Base-by-base conservation (phyloP, 78 protist genomes). In the Dictyostelium firmibasis region DNA sequence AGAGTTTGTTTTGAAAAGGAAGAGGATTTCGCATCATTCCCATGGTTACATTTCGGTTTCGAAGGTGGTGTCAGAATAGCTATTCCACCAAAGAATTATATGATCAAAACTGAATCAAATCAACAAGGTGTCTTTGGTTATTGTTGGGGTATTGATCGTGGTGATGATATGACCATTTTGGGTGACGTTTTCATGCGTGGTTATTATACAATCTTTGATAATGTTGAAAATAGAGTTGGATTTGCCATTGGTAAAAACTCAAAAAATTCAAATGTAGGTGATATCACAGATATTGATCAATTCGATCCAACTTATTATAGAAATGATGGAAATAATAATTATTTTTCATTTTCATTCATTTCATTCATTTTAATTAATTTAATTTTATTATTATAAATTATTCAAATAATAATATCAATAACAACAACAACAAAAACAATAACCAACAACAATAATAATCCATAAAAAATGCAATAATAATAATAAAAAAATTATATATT, bases 161-260 rank as follows among this genome's bases (percentile, higher is more conserved):
- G 72, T 31, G 87, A 89, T 47, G 70, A 47, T 16, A 43, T 25
- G n/a, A 75, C 94, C 6, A 89, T 89, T 10, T 69, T 89, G n/a
- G 94, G 94, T 69, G 94, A 89, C 50, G 94, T 89, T 2, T 89
- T 89, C 44, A 89, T 89, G 94, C 69, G 94, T 50, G 94, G 94
- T 16, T 89, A 81, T 44, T 89, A 89, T 41, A 89, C 94, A 1
- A 75, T 89, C 1, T 89, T 89, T 33, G 94, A 89, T 33, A 89
- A 89, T 60, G 83, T 64, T 10, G 33, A 78, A 14, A 43, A 89
- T 16, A n/a, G 94, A 69, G 53, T 89, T 23, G 94, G 94, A 10
- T 89, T 89, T 50, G 94, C 94, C 2, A 60, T 77, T 27, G 82
- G 82, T 18, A 44, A 35, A 35, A 86, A 75, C 33, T 76, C 50